A percentile compares a stretch with the other conserved stretches of the same genome.
These are phyloP conservation scores for Paracoccidioides lutzii DNA, from an alignment of 2,329 filamentous ascomycete species.

Conservation along the genomic window DNA sequence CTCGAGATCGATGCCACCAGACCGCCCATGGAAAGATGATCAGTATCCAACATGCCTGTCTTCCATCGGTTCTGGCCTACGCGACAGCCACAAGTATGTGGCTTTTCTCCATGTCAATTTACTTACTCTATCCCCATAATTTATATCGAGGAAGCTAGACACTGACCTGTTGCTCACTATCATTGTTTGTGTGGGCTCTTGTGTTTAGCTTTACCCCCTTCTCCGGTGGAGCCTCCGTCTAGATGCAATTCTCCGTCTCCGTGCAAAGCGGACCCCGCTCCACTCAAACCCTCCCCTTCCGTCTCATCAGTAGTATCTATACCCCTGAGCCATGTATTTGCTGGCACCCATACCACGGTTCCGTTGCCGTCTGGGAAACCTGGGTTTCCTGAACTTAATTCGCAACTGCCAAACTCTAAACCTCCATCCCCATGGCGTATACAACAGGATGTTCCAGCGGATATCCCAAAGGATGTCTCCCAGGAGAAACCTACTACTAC, in stretches of 20 bases:
- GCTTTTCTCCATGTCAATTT: constrained; percentile 5
- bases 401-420: background rate
- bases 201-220: constrained; percentile 19
- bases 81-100: constrained; percentile 24
- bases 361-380: background rate
- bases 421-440: background rate
- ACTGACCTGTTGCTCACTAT: background rate
- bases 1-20: constrained; percentile 21
- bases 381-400: background rate
- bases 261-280: constrained; percentile 16
- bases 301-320: constrained; percentile 15
- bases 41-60: constrained; percentile 26
- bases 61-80: constrained; percentile 23
- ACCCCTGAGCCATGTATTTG: background rate
- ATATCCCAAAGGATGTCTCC: constrained; percentile 9
- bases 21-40: constrained; percentile 30
- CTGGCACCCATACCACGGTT: constrained; percentile 1
- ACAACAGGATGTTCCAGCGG: constrained; percentile 13
- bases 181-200: constrained; percentile 6
- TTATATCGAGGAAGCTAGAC: background rate
- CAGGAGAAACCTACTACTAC: background rate
- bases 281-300: constrained; percentile 15
- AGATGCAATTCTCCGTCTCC: constrained; percentile 23
- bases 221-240: constrained; percentile 20
- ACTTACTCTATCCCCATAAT: constrained; percentile 6